Conservation (phyloP, 345 rosid genomes). For the Reutealis trisperma region DNA sequence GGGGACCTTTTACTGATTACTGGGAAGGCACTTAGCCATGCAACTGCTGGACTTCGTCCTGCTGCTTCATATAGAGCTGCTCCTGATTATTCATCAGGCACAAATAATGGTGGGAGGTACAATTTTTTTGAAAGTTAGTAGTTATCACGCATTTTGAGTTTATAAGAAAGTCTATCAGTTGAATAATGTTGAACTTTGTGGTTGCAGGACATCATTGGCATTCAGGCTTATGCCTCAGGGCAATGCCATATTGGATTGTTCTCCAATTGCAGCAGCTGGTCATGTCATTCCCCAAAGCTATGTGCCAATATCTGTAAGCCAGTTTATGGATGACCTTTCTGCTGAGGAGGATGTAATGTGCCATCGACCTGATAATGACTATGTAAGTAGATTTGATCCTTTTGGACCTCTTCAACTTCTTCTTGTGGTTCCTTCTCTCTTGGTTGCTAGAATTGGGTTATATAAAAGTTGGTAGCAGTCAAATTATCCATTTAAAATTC, state of each 20-base stretch:
- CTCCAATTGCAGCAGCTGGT: slow-evolving; percentile 95
- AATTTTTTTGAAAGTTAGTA: slow-evolving; percentile 14
- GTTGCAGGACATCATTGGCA: slow-evolving; percentile 72
- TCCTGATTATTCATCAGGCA: slow-evolving; percentile 50
- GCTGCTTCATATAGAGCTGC: slow-evolving; percentile 72
- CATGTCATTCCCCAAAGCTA: slow-evolving; percentile 90
- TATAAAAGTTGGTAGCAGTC: background rate
- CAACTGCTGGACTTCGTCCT: slow-evolving; percentile 95
- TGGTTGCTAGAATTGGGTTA: background rate
- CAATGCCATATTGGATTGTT: slow-evolving; percentile 92
- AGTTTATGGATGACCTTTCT: slow-evolving; percentile 97
- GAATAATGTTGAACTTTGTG: slow-evolving; percentile 16
- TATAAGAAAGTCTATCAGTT: slow-evolving; percentile 2
- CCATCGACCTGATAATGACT: slow-evolving; percentile 55
- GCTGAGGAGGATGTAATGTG: slow-evolving; percentile 80
- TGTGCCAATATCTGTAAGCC: slow-evolving; percentile 93
- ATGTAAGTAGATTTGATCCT: slow-evolving; percentile 46
- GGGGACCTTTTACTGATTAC: slow-evolving; percentile 84
- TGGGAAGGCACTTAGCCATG: slow-evolving; percentile 92
- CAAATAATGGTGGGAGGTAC: slow-evolving; percentile 75
- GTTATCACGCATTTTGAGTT: slow-evolving; percentile 8
- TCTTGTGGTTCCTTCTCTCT: background rate
- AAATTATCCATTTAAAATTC: background rate
- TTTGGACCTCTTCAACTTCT: background rate
- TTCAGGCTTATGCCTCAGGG: slow-evolving; percentile 97